These are phyloP conservation scores for Pseudofabraea citricarpa DNA, from an alignment of 2,329 filamentous ascomycete genomes.

Conservation along the genomic window DNA sequence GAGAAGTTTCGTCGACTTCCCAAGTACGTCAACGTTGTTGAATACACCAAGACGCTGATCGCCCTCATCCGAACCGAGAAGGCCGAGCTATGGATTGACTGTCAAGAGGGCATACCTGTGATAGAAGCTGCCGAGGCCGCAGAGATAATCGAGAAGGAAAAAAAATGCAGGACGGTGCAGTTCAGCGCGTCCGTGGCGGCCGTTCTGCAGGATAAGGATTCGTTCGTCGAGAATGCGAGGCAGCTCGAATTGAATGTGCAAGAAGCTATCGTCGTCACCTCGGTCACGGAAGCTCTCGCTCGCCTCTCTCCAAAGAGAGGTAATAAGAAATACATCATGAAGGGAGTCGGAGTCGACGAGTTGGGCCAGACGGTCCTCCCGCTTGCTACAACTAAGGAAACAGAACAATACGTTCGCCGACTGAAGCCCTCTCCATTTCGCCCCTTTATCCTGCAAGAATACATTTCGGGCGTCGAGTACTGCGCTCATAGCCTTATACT, in stretches of 20 bases:
- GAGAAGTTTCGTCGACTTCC: slow-evolving; percentile 47
- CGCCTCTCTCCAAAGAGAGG: not conserved
- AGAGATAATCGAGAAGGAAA: slow-evolving; percentile 50
- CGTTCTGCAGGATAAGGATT: slow-evolving; percentile 56
- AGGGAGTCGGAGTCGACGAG: slow-evolving; percentile 58
- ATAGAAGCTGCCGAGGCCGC: slow-evolving; percentile 61
- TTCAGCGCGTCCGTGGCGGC: slow-evolving; percentile 50
- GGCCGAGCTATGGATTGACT: slow-evolving; percentile 67
- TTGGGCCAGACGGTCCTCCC: slow-evolving; percentile 61
- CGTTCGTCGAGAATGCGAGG: slow-evolving; percentile 53
- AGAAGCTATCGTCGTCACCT: slow-evolving; percentile 41
- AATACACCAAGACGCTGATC: slow-evolving; percentile 53
- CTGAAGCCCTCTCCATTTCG: slow-evolving; percentile 31
- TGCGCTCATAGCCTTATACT: slow-evolving; percentile 66
- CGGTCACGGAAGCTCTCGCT: not conserved
- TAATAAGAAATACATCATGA: slow-evolving; percentile 56
- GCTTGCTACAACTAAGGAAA: slow-evolving; percentile 43
- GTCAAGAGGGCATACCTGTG: slow-evolving; percentile 59
- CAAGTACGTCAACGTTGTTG: slow-evolving; percentile 31
- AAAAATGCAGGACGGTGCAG: slow-evolving; percentile 55
- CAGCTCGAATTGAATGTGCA: slow-evolving; percentile 47
- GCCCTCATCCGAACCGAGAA: slow-evolving; percentile 52
- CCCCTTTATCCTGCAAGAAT: slow-evolving; percentile 65
- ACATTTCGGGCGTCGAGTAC: slow-evolving; percentile 55
- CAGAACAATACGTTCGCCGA: slow-evolving; percentile 44